Evolutionary conservation across 345 rosid genomes (phyloP), one percentile per base, ranked within the genome.

Genomic region (Balakata baccata): DNA sequence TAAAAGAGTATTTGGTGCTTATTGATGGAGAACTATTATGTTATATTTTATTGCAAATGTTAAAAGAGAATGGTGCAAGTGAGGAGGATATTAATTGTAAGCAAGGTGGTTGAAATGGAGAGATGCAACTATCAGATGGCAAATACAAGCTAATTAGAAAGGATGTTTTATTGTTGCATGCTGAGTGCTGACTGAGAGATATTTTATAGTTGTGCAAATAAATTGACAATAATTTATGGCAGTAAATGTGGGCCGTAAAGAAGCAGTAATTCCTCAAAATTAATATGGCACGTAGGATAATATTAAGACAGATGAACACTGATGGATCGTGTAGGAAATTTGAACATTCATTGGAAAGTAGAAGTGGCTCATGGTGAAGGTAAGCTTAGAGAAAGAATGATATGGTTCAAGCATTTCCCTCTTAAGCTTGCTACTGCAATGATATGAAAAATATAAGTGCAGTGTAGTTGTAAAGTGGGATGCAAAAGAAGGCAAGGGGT

Each of bases 41-140:
- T 37, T 45, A 43, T 43, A n/a, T 16, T 63, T 9, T 46, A 22
- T 67, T 67, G 58, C n/a, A 51, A 49, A 46, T 11, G 34, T n/a
- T 50, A 23, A 14, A 12, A 12, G 39, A 47, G 56, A 22, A 38
- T 47, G 56, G 38, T 47, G 39, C 22, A 7, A 14, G 18, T 14
- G 37, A 5, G 9, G 20, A 6, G 47, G 9, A 38, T 60, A 43
- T 8, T 41, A 16, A 7, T 41, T 9, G 29, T 6, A 49, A 49
- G n/a, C 20, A 47, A 17, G 41, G 23, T 67, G 70, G 70, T 0
- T 67, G 70, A 67, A 16, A 9, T 49, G 57, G 41, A 25, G 70
- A 67, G 53, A 54, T 17, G 37, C 7, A 0, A 23, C 6, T 25
- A 12, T 47, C 18, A 0, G 6, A 29, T 67, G 3, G 12, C 12